Evolutionary conservation across 345 rosid species (phyloP), one percentile per base, ranked within the genome.

Genomic region (Gynandropsis gynandra): DNA sequence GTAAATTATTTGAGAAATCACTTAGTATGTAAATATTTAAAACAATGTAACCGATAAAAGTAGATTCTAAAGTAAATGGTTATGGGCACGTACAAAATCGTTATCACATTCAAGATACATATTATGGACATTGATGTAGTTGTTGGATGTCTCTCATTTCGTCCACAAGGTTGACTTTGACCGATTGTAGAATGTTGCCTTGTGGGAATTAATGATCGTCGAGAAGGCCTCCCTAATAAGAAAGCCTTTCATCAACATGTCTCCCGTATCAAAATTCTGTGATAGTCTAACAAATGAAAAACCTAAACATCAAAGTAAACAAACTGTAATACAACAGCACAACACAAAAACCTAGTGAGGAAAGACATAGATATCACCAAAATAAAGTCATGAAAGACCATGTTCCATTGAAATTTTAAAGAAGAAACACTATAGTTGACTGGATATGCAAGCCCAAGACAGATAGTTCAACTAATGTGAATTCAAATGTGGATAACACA

Each of bases 201-300:
- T 92, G n/a, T 65, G 67, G 31, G 88, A 79, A 56, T 78, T 73
- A 35, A 85, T 72, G 16, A 95, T 81, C 34, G 71, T 62, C 27
- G 93, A 79, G 18, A 85, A 66, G 18, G 95, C 95, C 51, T 82
- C 95, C 59, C 81, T 74, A 67, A 85, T 82, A 36, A 64, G 76
- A 72, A 92, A 92, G 27, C 93, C 98, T 80, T 92, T 96, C 93
- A 92, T 92, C 69, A 85, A 68, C 63, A 92, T 56, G 0, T 96
- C 88, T 64, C 96, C 96, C 0, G 95, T 78, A 67, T 87, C 93
- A 42, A 92, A 79, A 63, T 87, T 87, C 64, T 87, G 98, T 92
- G 47, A 92, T 69, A 56, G 68, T 85, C 88, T 62, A 87, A 52
- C 74, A 92, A 67, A 1, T 58, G 46, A 42, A 74, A 80, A 46